phyloP scores from a whole-genome alignment of 2,329 filamentous ascomycete species.

The Diaporthe velutina region DNA sequence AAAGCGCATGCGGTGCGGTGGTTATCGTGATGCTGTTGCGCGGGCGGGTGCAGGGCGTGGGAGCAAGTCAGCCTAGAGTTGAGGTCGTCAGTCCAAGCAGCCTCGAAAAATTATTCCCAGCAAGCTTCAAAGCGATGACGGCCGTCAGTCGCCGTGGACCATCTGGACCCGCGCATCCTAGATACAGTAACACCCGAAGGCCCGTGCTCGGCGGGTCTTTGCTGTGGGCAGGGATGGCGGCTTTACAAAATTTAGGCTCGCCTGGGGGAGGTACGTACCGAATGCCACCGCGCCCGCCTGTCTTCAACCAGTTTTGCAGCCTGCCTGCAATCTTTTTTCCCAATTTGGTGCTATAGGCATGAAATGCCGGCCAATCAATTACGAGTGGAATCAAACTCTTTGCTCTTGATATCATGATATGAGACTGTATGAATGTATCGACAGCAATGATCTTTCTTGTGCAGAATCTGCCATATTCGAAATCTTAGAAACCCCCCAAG shows the following conservation, averaged over 20 bases:
- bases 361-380: not conserved
- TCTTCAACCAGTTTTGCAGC: not conserved
- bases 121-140: constrained; percentile 39
- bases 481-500: not conserved
- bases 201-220: constrained; percentile 34
- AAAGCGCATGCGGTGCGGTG: constrained; percentile 7
- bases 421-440: not conserved
- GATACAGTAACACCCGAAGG: constrained; percentile 9
- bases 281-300: not conserved
- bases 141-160: constrained; percentile 7
- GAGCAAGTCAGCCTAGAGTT: constrained; percentile 21
- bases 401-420: not conserved
- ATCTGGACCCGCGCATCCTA: constrained; percentile 3
- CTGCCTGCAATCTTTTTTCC: constrained; percentile 6
- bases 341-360: constrained; percentile 11
- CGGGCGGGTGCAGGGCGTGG: constrained; percentile 19
- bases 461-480: constrained; percentile 2
- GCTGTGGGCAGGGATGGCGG: constrained; percentile 6
- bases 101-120: constrained; percentile 41
- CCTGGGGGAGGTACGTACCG: constrained; percentile 16
- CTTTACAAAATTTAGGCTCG: constrained; percentile 7
- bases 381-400: not conserved
- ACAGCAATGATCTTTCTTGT: constrained; percentile 15
- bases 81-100: constrained; percentile 24
- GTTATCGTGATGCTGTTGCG: constrained; percentile 1